Evolutionary conservation across 768 basidiomycete genomes (phyloP), one percentile per base, ranked within the genome.

Genomic region (Pisolithus albus): DNA sequence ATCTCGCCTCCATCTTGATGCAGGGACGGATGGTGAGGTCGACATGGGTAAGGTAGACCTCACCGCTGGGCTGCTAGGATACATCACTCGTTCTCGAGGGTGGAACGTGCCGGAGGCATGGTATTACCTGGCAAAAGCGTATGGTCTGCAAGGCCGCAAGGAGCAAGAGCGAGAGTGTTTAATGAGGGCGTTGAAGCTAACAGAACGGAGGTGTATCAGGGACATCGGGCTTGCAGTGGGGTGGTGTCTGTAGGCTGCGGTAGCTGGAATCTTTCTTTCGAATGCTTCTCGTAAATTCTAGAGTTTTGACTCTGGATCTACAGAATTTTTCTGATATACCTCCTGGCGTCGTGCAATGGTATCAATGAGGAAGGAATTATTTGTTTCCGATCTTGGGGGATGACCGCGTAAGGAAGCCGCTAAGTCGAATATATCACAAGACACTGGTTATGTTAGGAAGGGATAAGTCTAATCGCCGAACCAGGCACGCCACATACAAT

Each of bases 101-200:
- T 97, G 93, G 92, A 86, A 96, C 64, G 79, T 88, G 2, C 81
- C 93, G 0, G 95, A 98, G 65, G 94, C 88, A 23, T 99, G 95
- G 95, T 95, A 87, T 66, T 88, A 83, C 64, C 76, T 98, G 13
- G 89, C 84, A 6, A 90, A 84, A 60, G 86, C 85, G 21, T 87
- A 87, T 61, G 82, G 84, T 45, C 62, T 83, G 57, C 90, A 89
- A 60, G 85, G 79, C 2, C 77, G 85, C 47, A 80, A 78, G 55
- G 84, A 82, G 47, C 73, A 80, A 46, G 88, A 89, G 60, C 74
- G 79, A 50, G 88, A 93, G 65, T 88, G 87, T 60, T 69, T 94
- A 52, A 73, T 70, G 42, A 80, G 73, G 57, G 92, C 92, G 16
- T 64, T 95, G 57, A 68, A 72, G 53, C 65, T 88, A 50, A 75